These are phyloP conservation scores for Citrullus colocynthis DNA, from an alignment of 306 rosid genomes.

Conservation along the genomic window DNA sequence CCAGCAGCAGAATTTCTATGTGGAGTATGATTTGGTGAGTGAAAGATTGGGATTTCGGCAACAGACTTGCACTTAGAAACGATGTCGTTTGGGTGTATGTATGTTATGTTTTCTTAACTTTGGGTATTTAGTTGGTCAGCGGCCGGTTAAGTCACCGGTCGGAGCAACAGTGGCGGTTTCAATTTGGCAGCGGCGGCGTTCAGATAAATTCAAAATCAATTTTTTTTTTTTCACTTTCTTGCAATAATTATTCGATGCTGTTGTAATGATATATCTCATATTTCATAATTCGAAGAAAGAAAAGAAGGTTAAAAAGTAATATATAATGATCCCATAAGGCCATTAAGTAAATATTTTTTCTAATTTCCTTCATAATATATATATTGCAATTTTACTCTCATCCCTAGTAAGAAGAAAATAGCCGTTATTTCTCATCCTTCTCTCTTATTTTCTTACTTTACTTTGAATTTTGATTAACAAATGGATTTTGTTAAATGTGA, in stretches of 20 bases:
- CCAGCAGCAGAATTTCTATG: slow-evolving; percentile 66
- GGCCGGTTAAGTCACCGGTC: neutral
- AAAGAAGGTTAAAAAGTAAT: neutral
- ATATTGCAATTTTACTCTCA: neutral
- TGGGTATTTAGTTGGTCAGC: neutral
- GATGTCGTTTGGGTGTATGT: neutral
- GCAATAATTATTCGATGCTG: neutral
- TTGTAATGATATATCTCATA: neutral
- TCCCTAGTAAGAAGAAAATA: neutral
- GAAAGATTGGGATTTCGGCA: slow-evolving; percentile 50
- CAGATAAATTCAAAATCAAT: neutral
- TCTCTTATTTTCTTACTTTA: neutral
- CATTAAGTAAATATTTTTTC: neutral
- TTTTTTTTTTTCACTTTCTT: neutral
- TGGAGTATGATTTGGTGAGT: slow-evolving; percentile 67
- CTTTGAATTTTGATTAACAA: neutral
- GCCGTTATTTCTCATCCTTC: neutral
- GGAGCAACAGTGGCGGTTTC: neutral
- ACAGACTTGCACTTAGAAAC: slow-evolving; percentile 25
- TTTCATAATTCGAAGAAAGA: neutral
- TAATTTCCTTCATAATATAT: neutral
- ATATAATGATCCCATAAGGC: neutral
- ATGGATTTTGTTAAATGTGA: too few species aligned
- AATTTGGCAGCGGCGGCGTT: neutral
- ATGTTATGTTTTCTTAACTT: neutral